Conservation (phyloP, 148 eudicot genomes). For the Diospyros lotus region DNA sequence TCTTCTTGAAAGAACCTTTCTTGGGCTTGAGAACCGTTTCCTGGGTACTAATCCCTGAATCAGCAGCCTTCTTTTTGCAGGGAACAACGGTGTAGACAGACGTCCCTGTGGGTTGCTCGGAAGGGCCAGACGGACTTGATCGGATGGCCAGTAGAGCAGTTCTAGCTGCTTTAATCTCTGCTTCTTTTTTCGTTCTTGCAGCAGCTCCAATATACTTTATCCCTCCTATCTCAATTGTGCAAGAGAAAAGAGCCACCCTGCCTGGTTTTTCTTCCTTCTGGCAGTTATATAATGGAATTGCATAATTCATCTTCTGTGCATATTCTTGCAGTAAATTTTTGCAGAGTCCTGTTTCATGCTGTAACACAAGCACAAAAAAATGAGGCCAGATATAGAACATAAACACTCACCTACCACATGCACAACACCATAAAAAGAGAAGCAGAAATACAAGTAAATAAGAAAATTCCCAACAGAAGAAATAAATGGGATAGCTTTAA, state of each 20-base stretch:
- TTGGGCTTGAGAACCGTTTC: constrained; percentile 49
- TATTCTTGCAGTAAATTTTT: constrained; percentile 92
- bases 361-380: constrained; percentile 17
- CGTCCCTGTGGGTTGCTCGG: constrained; percentile 14
- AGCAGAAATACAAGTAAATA: not conserved
- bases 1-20: constrained; percentile 42
- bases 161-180: constrained; percentile 96
- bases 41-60: constrained; percentile 19
- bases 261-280: constrained; percentile 34
- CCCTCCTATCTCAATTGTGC: constrained; percentile 75
- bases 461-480: not conserved
- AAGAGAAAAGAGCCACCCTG: constrained; percentile 33
- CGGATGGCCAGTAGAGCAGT: constrained; percentile 80
- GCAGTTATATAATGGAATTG: constrained; percentile 63
- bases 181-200: constrained; percentile 82
- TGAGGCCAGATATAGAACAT: not conserved
- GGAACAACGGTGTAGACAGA: constrained; percentile 65
- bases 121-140: constrained; percentile 24
- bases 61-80: constrained; percentile 44
- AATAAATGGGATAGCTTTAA: too few species aligned
- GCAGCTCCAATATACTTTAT: constrained; percentile 73
- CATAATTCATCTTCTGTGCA: constrained; percentile 95
- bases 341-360: constrained; percentile 97
- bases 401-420: not conserved
- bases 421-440: not conserved